Conservation (phyloP, 805 yeast genomes). For the Yamadazyma olivae region DNA sequence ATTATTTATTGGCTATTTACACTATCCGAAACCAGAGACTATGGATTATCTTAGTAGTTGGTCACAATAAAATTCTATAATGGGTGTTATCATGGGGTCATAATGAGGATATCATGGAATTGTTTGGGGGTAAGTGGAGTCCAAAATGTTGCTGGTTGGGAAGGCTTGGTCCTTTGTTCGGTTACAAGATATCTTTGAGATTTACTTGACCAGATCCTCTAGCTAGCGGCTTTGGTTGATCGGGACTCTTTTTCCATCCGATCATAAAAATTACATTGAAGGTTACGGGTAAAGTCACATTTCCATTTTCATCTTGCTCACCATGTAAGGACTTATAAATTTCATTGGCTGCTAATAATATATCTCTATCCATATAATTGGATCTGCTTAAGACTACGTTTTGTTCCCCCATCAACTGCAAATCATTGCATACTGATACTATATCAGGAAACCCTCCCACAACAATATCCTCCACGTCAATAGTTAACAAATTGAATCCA, state of each 20-base stretch:
- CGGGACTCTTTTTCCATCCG: conserved; percentile 78
- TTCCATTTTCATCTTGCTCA: conserved; percentile 46
- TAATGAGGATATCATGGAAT: too few species aligned
- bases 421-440: conserved; percentile 61
- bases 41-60: too few species aligned
- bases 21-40: too few species aligned
- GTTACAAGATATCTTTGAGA: conserved; percentile 55
- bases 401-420: conserved; percentile 82
- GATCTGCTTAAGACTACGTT: conserved; percentile 60
- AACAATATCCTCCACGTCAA: conserved; percentile 79
- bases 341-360: conserved; percentile 70
- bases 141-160: too few species aligned
- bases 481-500: conserved; percentile 75
- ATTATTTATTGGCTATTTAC: too few species aligned
- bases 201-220: conserved; percentile 71
- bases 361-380: conserved; percentile 47
- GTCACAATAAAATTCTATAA: too few species aligned
- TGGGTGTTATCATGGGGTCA: too few species aligned
- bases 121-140: too few species aligned
- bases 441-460: conserved; percentile 75
- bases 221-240: conserved; percentile 68
- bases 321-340: conserved; percentile 73
- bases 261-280: conserved; percentile 78
- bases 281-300: conserved; percentile 67
- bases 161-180: background rate